A percentile compares a stretch with the other conserved stretches of the same genome.
These are phyloP conservation scores for Curvularia verruculosa DNA, from an alignment of 2,329 filamentous ascomycete genomes.

Conservation along the genomic window DNA sequence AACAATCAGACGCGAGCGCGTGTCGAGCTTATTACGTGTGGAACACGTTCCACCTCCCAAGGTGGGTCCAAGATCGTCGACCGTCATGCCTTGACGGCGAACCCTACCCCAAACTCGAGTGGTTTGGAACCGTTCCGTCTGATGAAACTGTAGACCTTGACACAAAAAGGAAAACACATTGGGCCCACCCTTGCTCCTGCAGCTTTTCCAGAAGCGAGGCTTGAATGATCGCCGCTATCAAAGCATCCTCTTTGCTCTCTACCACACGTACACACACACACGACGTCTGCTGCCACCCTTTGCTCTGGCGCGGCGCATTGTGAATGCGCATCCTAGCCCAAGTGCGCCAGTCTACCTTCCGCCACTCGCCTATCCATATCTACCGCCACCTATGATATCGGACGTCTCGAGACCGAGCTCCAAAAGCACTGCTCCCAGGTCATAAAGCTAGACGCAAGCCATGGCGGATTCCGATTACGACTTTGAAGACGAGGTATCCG, in stretches of 20 bases:
- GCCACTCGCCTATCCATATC: background rate
- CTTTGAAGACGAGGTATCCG: constrained; percentile 67
- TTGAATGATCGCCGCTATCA: constrained; percentile 16
- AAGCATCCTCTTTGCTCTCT: constrained; percentile 3
- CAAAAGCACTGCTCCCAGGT: background rate
- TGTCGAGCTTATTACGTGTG: constrained; percentile 30
- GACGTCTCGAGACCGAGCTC: background rate
- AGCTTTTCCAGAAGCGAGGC: background rate
- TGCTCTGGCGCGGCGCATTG: background rate
- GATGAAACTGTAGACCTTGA: constrained; percentile 1
- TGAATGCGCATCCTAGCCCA: background rate
- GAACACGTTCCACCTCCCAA: constrained; percentile 11
- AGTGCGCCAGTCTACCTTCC: background rate
- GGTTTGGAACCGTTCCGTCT: constrained; percentile 3
- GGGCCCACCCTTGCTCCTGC: background rate
- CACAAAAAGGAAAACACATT: constrained; percentile 4
- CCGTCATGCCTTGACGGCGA: constrained; percentile 13
- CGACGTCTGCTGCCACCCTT: constrained; percentile 1
- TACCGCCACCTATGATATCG: background rate
- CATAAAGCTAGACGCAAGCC: constrained; percentile 1
- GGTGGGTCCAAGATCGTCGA: constrained; percentile 10
- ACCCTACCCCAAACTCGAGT: constrained; percentile 14
- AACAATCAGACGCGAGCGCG: constrained; percentile 25
- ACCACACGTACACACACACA: no score
- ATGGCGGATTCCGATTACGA: constrained; percentile 79